These are phyloP conservation scores for Tothia fuscella DNA, from an alignment of 2,329 filamentous ascomycete genomes.

Conservation along the genomic window DNA sequence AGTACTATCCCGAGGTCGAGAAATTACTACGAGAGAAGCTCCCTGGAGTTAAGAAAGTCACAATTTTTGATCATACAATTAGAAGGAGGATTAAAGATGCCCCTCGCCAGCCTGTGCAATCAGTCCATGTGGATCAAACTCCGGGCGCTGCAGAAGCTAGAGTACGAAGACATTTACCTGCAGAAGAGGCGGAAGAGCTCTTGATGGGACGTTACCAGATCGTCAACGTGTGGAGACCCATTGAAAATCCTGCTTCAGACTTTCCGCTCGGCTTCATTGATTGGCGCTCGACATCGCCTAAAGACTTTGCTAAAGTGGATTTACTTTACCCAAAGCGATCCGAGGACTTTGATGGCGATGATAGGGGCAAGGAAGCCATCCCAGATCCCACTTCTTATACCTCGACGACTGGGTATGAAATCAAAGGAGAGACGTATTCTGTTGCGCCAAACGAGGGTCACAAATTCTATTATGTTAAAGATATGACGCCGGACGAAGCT, in stretches of 20 bases:
- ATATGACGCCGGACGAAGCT: conserved; percentile 49
- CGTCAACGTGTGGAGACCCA: conserved; percentile 61
- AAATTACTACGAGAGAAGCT: conserved; percentile 42
- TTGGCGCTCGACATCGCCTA: conserved; percentile 44
- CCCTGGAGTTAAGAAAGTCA: conserved; percentile 45
- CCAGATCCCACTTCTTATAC: conserved; percentile 34
- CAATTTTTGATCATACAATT: conserved; percentile 64
- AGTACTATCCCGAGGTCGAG: conserved; percentile 53
- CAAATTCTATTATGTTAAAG: conserved; percentile 53
- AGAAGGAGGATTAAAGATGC: conserved; percentile 42
- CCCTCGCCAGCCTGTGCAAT: conserved; percentile 53
- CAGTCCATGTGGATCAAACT: conserved; percentile 63
- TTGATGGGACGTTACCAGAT: conserved; percentile 50
- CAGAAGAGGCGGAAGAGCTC: conserved; percentile 44
- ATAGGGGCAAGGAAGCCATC: conserved; percentile 46
- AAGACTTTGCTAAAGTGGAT: conserved; percentile 49
- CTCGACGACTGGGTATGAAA: conserved; percentile 50
- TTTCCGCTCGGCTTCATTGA: conserved; percentile 59
- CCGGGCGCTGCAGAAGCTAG: conserved; percentile 48
- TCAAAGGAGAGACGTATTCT: conserved; percentile 50
- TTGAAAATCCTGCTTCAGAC: conserved; percentile 50
- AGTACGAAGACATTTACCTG: conserved; percentile 48
- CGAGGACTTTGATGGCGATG: conserved; percentile 33
- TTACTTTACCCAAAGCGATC: conserved; percentile 48
- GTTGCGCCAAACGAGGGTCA: conserved; percentile 47